phyloP scores from a whole-genome alignment of 2,329 filamentous ascomycete genomes.

The Trichoderma sp. region DNA sequence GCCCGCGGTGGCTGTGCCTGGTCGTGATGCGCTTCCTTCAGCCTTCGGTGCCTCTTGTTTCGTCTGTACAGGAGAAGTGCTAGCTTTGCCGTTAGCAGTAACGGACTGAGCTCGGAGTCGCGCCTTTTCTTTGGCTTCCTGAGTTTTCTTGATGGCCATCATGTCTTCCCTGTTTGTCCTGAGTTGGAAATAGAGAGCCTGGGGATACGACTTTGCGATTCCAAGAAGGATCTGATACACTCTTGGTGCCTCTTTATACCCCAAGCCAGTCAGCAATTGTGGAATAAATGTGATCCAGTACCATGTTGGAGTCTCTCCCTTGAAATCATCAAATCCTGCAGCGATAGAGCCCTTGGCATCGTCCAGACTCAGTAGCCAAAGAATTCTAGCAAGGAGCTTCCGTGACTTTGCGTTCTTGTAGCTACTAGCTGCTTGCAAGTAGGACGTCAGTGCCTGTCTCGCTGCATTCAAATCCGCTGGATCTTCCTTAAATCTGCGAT shows the following conservation, averaged over 20 bases:
- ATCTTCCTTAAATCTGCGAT: slow-evolving; percentile 92
- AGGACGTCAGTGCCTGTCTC: slow-evolving; percentile 90
- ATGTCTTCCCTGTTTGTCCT: slow-evolving; percentile 94
- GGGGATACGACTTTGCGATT: slow-evolving; percentile 93
- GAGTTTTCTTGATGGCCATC: slow-evolving; percentile 84
- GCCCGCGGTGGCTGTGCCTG: slow-evolving; percentile 54
- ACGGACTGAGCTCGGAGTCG: slow-evolving; percentile 52
- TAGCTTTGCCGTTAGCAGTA: slow-evolving; percentile 47
- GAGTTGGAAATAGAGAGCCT: slow-evolving; percentile 93
- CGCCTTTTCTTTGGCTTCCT: slow-evolving; percentile 71
- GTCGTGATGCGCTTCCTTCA: slow-evolving; percentile 46
- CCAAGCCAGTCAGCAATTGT: slow-evolving; percentile 87
- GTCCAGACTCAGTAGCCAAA: slow-evolving; percentile 94
- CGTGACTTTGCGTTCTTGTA: slow-evolving; percentile 97
- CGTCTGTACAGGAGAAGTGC: slow-evolving; percentile 50
- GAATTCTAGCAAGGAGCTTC: slow-evolving; percentile 87
- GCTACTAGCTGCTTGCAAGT: slow-evolving; percentile 90
- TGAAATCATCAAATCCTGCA: slow-evolving; percentile 89
- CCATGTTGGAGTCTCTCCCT: slow-evolving; percentile 96
- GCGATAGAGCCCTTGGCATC: slow-evolving; percentile 82
- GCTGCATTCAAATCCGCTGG: slow-evolving; percentile 79
- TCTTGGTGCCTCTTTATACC: slow-evolving; percentile 85
- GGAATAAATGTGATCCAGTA: slow-evolving; percentile 99
- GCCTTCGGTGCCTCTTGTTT: slow-evolving; percentile 54
- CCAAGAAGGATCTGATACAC: slow-evolving; percentile 85